These are phyloP conservation scores for Coniosporium tulheliwenetii DNA, from an alignment of 2,329 filamentous ascomycete genomes.

Conservation along the genomic window DNA sequence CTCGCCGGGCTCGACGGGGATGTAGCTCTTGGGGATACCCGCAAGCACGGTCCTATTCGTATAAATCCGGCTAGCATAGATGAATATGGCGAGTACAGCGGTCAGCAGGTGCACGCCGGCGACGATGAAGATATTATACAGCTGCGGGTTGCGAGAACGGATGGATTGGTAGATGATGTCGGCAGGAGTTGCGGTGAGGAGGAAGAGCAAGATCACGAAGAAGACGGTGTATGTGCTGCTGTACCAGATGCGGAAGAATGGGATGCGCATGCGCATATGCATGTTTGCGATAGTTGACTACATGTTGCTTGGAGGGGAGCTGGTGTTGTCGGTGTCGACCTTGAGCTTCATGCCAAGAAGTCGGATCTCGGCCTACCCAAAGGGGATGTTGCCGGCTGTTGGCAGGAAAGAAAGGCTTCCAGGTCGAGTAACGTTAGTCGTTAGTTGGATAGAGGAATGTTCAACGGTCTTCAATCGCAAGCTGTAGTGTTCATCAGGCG, in stretches of 20 bases:
- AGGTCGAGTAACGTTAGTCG: no score
- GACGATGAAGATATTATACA: slow-evolving; percentile 62
- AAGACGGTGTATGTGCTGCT: slow-evolving; percentile 62
- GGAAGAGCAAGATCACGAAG: slow-evolving; percentile 53
- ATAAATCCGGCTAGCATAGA: slow-evolving; percentile 76
- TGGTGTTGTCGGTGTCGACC: no score
- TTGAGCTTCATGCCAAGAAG: no score
- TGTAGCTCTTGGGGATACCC: slow-evolving; percentile 72
- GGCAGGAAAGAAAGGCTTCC: no score
- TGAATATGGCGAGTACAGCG: slow-evolving; percentile 50
- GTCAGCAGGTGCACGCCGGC: slow-evolving; percentile 61
- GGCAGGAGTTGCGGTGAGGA: slow-evolving; percentile 66
- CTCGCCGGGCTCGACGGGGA: slow-evolving; percentile 76
- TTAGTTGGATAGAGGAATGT: no score
- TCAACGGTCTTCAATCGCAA: no score
- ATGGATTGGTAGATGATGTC: slow-evolving; percentile 67
- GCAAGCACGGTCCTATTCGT: slow-evolving; percentile 66
- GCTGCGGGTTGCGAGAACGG: slow-evolving; percentile 44
- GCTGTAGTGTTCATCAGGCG: no score
- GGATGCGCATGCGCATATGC: slow-evolving; percentile 21
- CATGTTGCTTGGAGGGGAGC: no score
- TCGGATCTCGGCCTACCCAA: no score
- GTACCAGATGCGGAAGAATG: slow-evolving; percentile 69
- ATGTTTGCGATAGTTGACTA: no score
- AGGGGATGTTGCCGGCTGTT: no score